These are phyloP conservation scores for Fusarium fracticaudum DNA, from an alignment of 2,329 filamentous ascomycete species.

Conservation along the genomic window DNA sequence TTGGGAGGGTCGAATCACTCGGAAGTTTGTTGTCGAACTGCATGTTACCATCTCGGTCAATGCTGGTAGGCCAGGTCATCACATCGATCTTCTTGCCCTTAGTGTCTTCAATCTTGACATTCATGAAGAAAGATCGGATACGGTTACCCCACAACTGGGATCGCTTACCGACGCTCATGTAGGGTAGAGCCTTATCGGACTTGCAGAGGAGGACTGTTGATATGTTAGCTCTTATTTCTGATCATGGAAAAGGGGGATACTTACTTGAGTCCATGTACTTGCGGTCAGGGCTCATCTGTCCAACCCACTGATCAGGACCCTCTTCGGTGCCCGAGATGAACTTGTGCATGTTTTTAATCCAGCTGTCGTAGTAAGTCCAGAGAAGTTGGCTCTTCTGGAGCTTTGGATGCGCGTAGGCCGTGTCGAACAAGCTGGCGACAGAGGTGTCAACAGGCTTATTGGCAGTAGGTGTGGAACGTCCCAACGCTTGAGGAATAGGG, in stretches of 20 bases:
- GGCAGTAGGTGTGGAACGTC: slow-evolving; percentile 5
- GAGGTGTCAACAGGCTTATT: slow-evolving; percentile 60
- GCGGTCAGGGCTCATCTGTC: slow-evolving; percentile 52
- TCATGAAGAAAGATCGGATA: slow-evolving; percentile 51
- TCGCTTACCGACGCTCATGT: slow-evolving; percentile 52
- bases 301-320: slow-evolving; percentile 60
- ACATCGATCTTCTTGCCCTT: slow-evolving; percentile 54
- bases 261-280: slow-evolving; percentile 49
- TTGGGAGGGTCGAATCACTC: slow-evolving; percentile 41
- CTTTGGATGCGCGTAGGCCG: slow-evolving; percentile 59
- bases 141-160: slow-evolving; percentile 46
- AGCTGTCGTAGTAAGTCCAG: slow-evolving; percentile 59
- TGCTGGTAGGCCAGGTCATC: slow-evolving; percentile 53
- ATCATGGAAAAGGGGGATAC: neutral
- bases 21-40: slow-evolving; percentile 46
- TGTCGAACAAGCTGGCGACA: slow-evolving; percentile 60
- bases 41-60: slow-evolving; percentile 51
- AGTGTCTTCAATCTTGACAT: slow-evolving; percentile 52
- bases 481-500: slow-evolving; percentile 30
- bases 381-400: slow-evolving; percentile 54
- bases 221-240: neutral
- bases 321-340: slow-evolving; percentile 56
- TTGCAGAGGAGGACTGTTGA: slow-evolving; percentile 55
- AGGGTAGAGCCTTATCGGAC: slow-evolving; percentile 54
- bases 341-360: slow-evolving; percentile 55